Conservation (phyloP, 179 eudicot species). For the Drosera spatulata region DNA sequence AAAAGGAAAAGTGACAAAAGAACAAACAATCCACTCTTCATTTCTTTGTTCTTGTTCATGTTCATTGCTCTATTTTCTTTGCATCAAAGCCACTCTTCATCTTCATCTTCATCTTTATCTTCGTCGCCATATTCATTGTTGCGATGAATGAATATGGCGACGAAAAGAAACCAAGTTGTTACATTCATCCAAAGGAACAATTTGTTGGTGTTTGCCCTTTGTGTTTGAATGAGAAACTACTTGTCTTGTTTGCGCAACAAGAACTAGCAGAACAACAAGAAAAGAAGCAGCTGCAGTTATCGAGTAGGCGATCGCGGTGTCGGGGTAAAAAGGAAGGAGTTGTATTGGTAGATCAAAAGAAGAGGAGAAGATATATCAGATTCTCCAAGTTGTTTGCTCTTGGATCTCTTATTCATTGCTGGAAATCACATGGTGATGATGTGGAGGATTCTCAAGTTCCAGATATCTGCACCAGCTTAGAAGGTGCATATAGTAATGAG, state of each 20-base stretch:
- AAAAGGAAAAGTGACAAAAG: no score
- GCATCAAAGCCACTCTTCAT: no score
- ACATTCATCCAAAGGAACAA: constrained; percentile 33
- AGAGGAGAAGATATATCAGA: constrained; percentile 5
- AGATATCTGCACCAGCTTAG: no score
- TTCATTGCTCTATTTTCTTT: no score
- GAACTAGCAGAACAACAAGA: neutral
- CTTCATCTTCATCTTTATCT: no score
- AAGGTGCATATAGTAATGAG: no score
- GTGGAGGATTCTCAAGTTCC: neutral
- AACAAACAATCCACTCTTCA: no score
- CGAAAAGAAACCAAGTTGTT: constrained; percentile 18
- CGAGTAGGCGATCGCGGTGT: constrained; percentile 3
- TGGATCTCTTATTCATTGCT: constrained; percentile 26
- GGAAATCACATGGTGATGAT: constrained; percentile 6
- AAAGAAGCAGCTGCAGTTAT: neutral
- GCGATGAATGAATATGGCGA: constrained; percentile 12
- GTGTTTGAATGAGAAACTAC: constrained; percentile 45
- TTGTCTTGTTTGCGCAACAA: constrained; percentile 29
- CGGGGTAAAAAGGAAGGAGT: neutral
- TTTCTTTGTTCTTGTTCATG: no score
- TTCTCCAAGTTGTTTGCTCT: constrained; percentile 36
- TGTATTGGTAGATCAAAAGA: neutral
- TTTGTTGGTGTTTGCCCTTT: constrained; percentile 39
- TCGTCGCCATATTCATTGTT: no score